Conservation (phyloP, 116 monocot genomes). For the Phalaenopsis hybrid region DNA sequence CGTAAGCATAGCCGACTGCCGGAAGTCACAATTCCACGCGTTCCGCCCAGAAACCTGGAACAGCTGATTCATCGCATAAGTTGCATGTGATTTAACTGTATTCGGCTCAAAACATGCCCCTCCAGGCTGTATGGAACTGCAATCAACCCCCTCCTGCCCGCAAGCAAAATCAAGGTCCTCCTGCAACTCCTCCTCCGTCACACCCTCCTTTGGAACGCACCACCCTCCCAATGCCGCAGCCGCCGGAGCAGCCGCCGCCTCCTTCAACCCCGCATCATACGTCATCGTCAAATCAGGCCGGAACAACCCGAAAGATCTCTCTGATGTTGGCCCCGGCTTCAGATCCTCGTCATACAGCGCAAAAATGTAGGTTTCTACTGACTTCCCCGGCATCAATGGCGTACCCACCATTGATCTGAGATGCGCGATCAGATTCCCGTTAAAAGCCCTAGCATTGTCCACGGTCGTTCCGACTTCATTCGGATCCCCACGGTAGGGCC, state of each 20-base stretch:
- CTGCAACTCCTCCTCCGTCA: constrained; percentile 41
- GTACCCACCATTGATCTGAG: constrained; percentile 66
- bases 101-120: constrained; percentile 51
- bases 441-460: constrained; percentile 61
- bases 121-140: constrained; percentile 42
- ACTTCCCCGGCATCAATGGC: constrained; percentile 68
- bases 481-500: constrained; percentile 70
- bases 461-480: constrained; percentile 48
- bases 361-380: constrained; percentile 75
- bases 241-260: constrained; percentile 1
- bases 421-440: constrained; percentile 45
- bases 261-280: constrained; percentile 62
- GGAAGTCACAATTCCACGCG: constrained; percentile 56
- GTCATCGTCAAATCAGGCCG: constrained; percentile 48
- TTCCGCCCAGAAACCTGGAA: constrained; percentile 41
- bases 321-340: constrained; percentile 85
- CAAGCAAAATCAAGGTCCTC: constrained; percentile 56
- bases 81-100: constrained; percentile 51
- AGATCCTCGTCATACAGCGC: constrained; percentile 83
- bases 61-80: constrained; percentile 61
- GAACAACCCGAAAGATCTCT: constrained; percentile 78
- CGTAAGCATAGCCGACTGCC: constrained; percentile 39
- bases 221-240: constrained; percentile 15
- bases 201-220: constrained; percentile 53
- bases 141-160: constrained; percentile 35